Evolutionary conservation across 2,329 filamentous ascomycete genomes (phyloP), one percentile per base, ranked within the genome.

Genomic region (Dothideomycetes sp.): DNA sequence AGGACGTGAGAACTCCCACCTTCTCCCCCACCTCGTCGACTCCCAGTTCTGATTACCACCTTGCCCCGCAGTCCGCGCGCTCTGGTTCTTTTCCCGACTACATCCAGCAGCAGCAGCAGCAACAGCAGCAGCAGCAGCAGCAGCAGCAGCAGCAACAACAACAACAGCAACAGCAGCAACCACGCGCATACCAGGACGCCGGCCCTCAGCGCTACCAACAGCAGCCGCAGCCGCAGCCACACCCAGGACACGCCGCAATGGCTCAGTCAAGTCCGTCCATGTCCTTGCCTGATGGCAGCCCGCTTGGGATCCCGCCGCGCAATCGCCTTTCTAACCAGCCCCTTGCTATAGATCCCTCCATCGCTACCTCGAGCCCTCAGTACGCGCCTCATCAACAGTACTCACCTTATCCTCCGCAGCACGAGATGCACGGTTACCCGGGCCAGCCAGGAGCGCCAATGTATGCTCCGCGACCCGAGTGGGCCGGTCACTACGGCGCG

Each of bases 181-280:
- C 36, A 15, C 34, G 34, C 16, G 22, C 40, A 12, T 43, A 43
- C 17, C 41, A 37, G 15, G 41, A 43, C 27, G 32, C 34, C 18
- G 36, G 41, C 32, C 36, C 41, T 46, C 63, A 60, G 54, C 74
- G 80, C 58, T 91, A 91, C 71, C 81, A 85, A 66, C 77, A 38
- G 27, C 79, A 65, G 70, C 22, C 84, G 64, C 76, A 75, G 69
- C 79, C 84, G 64, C 76, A 75, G 69, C 79, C 75, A 63, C 76
- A 78, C 62, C 74, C 79, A 64, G 79, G 75, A 67, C 78, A 78
- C 67, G 76, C 81, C 79, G 82, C 81, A 80, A 95, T 95, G 88
- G 86, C 88, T 78, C 87, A 94, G 85, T 85, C 85, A 82, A 94
- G 88, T 94, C 84, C 85, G 87, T 94, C 85, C 69, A 76, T 85